A percentile compares a stretch with the other conserved stretches of the same genome.
These are phyloP conservation scores for Albugo candida DNA, from an alignment of 352 stramenopile genomes.

Conservation along the genomic window DNA sequence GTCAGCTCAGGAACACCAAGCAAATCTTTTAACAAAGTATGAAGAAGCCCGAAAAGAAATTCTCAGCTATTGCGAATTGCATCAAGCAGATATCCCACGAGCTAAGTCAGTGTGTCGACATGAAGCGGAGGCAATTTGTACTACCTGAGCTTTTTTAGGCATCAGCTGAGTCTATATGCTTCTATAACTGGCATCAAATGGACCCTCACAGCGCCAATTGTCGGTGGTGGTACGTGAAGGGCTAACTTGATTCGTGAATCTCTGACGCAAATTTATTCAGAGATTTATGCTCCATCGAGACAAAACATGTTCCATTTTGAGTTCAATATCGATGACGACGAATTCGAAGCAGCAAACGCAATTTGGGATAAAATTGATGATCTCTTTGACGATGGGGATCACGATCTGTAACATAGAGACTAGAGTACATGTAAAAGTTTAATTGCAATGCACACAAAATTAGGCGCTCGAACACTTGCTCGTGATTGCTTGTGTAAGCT, in stretches of 20 bases:
- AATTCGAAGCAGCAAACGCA: conserved; percentile 35
- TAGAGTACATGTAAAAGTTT: no score
- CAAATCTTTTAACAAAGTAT: conserved; percentile 42
- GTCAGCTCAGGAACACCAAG: conserved; percentile 38
- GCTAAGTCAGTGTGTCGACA: conserved; percentile 26
- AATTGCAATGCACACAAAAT: no score
- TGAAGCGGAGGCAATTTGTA: background rate
- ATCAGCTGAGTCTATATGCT: conserved; percentile 59
- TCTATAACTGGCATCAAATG: conserved; percentile 63
- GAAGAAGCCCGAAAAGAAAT: conserved; percentile 37
- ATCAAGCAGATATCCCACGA: conserved; percentile 45
- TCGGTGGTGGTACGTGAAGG: conserved; percentile 19
- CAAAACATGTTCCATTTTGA: conserved; percentile 38
- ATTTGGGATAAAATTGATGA: conserved; percentile 54
- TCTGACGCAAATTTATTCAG: conserved; percentile 6
- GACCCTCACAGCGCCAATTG: conserved; percentile 30
- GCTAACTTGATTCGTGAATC: background rate
- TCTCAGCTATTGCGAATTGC: conserved; percentile 29
- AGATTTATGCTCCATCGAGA: conserved; percentile 40
- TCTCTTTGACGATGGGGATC: conserved; percentile 21
- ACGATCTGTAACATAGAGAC: no score
- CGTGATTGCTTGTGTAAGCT: no score
- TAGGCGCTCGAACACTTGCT: no score
- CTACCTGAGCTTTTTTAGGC: conserved; percentile 11
- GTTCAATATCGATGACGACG: conserved; percentile 22